These are phyloP conservation scores for Baeospora myosura DNA, from an alignment of 1,284 basidiomycete genomes.

Conservation along the genomic window DNA sequence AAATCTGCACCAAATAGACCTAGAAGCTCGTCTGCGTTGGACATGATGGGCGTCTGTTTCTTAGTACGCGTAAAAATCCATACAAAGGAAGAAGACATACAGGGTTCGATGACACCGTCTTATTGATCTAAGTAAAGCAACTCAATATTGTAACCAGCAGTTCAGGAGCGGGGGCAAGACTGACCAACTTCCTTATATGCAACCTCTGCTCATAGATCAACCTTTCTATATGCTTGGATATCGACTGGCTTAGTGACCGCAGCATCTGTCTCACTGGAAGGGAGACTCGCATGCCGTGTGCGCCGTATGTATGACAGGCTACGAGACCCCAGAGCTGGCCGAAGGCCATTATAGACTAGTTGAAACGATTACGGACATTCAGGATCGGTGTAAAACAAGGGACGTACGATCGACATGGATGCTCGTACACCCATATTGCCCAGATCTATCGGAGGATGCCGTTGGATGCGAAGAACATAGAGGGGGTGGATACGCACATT, in stretches of 20 bases:
- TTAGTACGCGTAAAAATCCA: no score
- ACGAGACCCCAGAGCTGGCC: slow-evolving; percentile 82
- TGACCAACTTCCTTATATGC: slow-evolving; percentile 72
- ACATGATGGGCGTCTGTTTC: no score
- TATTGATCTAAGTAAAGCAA: no score
- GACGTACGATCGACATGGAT: slow-evolving; percentile 74
- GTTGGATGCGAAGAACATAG: slow-evolving; percentile 3
- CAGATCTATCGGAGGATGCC: slow-evolving; percentile 47
- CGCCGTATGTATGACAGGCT: slow-evolving; percentile 78
- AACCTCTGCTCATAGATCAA: slow-evolving; percentile 76
- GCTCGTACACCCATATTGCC: slow-evolving; percentile 78
- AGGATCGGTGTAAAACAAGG: slow-evolving; percentile 2
- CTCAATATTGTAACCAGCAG: no score
- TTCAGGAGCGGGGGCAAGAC: no score
- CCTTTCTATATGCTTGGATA: slow-evolving; percentile 80
- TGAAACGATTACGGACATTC: not conserved
- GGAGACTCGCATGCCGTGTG: slow-evolving; percentile 74
- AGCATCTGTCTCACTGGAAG: slow-evolving; percentile 83
- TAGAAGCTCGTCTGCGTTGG: slow-evolving; percentile 80
- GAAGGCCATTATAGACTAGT: slow-evolving; percentile 79
- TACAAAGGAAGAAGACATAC: no score
- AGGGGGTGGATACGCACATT: slow-evolving; percentile 44
- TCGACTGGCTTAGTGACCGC: slow-evolving; percentile 74
- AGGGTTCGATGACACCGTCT: no score
- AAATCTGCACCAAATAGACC: slow-evolving; percentile 81